phyloP scores from a whole-genome alignment of 129 eudicot genomes.

The Centella asiatica region DNA sequence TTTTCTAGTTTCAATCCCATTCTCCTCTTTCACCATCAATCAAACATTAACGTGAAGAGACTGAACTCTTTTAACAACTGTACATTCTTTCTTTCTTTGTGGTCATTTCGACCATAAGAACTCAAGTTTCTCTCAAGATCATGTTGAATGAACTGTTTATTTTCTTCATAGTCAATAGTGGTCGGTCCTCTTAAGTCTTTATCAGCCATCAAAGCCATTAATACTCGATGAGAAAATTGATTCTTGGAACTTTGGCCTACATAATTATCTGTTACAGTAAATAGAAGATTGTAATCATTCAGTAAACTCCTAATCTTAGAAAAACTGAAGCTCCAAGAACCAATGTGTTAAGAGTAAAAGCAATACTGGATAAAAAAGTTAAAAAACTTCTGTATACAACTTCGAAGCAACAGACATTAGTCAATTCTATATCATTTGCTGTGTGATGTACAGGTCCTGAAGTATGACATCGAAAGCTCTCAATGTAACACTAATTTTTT shows the following conservation, averaged over 20 bases:
- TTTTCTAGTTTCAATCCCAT: not conserved
- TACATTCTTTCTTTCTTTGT: not conserved
- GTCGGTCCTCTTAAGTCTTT: not conserved
- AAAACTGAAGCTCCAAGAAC: too few relatives aligned
- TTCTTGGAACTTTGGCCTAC: too few relatives aligned
- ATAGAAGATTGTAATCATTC: too few relatives aligned
- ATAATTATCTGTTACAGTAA: too few relatives aligned
- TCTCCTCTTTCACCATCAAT: conserved; percentile 11
- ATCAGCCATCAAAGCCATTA: not conserved
- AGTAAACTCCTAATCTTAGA: too few relatives aligned
- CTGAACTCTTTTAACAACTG: conserved; percentile 6
- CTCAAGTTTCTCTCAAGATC: not conserved
- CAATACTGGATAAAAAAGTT: too few relatives aligned
- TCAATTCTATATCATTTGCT: too few relatives aligned
- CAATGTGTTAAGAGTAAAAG: too few relatives aligned
- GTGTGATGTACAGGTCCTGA: not conserved
- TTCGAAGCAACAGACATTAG: too few relatives aligned
- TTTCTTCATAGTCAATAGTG: not conserved
- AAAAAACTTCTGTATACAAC: too few relatives aligned
- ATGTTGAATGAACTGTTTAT: not conserved
- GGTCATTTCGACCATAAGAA: not conserved
- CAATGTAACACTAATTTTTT: too few relatives aligned
- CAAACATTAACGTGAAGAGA: conserved; percentile 13
- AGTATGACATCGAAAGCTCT: not conserved
- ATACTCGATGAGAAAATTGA: not conserved